A percentile compares a stretch with the other conserved stretches of the same genome.
Evolutionary conservation across 2,329 filamentous ascomycete genomes (phyloP).

Genomic region (Verticillium albo-atrum): DNA sequence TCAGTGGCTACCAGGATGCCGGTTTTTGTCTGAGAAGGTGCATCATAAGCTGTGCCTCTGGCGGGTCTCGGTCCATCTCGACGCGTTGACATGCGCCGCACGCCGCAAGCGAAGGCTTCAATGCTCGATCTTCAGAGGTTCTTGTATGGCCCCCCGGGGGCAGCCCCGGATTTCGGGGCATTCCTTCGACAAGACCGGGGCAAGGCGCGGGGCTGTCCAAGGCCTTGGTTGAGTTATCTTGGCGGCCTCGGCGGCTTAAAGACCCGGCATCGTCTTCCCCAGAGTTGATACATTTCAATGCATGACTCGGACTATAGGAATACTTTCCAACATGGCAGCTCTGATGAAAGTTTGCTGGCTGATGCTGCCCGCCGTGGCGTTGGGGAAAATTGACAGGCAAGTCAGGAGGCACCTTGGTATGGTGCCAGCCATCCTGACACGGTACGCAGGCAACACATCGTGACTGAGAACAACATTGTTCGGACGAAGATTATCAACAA

Average conservation of each 20-base stretch:
- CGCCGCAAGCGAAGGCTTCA: background rate
- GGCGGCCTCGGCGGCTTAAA: background rate
- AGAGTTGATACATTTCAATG: background rate
- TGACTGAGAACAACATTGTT: conserved; percentile 15
- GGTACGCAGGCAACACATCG: conserved; percentile 14
- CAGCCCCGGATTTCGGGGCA: background rate
- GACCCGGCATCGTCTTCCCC: background rate
- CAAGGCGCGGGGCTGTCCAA: background rate
- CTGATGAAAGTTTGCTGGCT: background rate
- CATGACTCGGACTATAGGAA: background rate
- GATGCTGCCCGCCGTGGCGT: background rate
- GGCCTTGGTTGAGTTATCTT: background rate
- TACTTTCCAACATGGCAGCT: background rate
- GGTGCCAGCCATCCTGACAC: background rate
- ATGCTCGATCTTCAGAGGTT: background rate
- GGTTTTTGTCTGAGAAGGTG: background rate
- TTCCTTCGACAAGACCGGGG: background rate
- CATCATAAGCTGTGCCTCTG: background rate
- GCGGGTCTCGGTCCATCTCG: background rate
- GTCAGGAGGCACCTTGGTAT: background rate
- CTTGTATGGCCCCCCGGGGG: background rate
- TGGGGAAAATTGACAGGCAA: background rate
- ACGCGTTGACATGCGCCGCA: background rate
- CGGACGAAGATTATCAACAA: conserved; percentile 17
- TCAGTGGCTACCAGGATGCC: background rate